These are phyloP conservation scores for Silene latifolia DNA, from an alignment of 148 eudicot species.

Conservation along the genomic window DNA sequence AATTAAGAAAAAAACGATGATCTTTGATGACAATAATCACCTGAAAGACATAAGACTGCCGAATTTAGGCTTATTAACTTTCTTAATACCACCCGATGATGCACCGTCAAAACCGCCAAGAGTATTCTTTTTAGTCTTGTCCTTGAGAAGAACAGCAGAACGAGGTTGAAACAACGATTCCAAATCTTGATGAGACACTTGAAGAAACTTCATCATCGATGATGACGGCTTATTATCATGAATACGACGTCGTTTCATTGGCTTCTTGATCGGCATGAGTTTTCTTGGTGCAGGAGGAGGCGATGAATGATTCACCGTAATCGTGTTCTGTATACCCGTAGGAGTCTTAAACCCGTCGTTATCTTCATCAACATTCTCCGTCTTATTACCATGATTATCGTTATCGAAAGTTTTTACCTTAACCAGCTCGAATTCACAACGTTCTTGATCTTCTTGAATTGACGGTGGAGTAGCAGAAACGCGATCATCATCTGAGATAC, in stretches of 20 bases:
- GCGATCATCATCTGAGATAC: neutral
- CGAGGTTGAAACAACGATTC: neutral
- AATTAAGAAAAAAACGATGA: neutral
- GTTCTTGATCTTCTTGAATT: neutral
- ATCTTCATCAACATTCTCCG: too few species aligned
- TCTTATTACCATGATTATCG: neutral
- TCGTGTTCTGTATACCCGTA: neutral
- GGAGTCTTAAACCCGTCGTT: constrained; percentile 16
- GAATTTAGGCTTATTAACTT: neutral
- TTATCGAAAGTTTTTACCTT: neutral
- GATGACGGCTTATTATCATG: neutral
- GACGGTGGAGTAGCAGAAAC: neutral
- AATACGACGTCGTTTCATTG: constrained; percentile 9
- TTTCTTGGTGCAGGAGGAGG: constrained; percentile 11
- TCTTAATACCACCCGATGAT: neutral
- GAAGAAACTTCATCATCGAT: neutral
- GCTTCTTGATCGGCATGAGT: neutral
- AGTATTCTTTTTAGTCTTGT: too few species aligned
- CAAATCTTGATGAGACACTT: constrained; percentile 3
- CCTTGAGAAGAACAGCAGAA: constrained; percentile 7
- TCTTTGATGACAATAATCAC: neutral
- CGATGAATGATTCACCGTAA: neutral
- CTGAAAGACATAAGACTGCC: constrained; percentile 6
- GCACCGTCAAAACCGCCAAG: neutral
- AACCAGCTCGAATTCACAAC: neutral